phyloP scores from a whole-genome alignment of 2,329 filamentous ascomycete genomes.

The Periconia macrospinosa region DNA sequence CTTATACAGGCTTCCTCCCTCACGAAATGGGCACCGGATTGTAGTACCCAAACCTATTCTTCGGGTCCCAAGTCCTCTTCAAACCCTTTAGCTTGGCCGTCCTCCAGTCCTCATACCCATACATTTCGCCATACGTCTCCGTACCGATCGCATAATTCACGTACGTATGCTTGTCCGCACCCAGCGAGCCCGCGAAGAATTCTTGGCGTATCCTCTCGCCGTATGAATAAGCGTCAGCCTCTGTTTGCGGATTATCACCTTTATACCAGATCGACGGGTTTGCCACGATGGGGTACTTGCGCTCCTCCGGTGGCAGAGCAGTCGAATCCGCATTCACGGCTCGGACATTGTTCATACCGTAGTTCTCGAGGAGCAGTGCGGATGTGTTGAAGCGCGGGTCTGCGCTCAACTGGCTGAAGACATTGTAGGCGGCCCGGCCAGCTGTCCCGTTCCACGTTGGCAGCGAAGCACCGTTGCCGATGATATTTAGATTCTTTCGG shows the following conservation, averaged over 20 bases:
- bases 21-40: slow-evolving; percentile 15
- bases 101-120: slow-evolving; percentile 32
- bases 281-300: slow-evolving; percentile 35
- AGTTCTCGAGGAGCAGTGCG: slow-evolving; percentile 21
- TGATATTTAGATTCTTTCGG: slow-evolving; percentile 11
- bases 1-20: no score
- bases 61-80: slow-evolving; percentile 35
- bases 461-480: slow-evolving; percentile 18
- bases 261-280: slow-evolving; percentile 19
- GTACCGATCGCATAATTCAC: slow-evolving; percentile 39
- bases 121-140: slow-evolving; percentile 28
- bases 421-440: slow-evolving; percentile 16
- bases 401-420: slow-evolving; percentile 19
- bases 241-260: slow-evolving; percentile 10
- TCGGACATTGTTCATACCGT: slow-evolving; percentile 20
- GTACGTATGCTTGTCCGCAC: slow-evolving; percentile 25
- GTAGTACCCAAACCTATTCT: slow-evolving; percentile 31
- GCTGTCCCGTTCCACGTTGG: slow-evolving; percentile 18
- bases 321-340: slow-evolving; percentile 11
- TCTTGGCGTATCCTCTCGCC: slow-evolving; percentile 12
- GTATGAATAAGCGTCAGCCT: slow-evolving; percentile 13
- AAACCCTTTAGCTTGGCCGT: slow-evolving; percentile 26
- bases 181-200: slow-evolving; percentile 12
- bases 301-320: slow-evolving; percentile 23
- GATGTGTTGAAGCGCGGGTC: slow-evolving; percentile 22